These are phyloP conservation scores for Eucalyptus erythrocorys DNA, from an alignment of 345 rosid species.

Conservation along the genomic window DNA sequence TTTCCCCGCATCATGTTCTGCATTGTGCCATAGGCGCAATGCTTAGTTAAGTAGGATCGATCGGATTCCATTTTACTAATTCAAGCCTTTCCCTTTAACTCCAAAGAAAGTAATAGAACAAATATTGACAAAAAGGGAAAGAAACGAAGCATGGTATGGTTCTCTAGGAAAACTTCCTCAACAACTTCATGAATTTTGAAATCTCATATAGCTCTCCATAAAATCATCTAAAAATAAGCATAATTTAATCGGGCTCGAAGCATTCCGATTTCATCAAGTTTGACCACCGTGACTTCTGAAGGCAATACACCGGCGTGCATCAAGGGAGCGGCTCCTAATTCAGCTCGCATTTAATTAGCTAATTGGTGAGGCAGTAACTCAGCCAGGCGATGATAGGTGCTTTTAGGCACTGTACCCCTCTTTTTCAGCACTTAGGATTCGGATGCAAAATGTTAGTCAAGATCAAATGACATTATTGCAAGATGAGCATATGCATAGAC, in stretches of 20 bases:
- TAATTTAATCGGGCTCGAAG: not conserved
- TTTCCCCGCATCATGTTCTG: accelerated
- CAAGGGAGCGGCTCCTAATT: not conserved
- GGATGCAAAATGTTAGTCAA: not conserved
- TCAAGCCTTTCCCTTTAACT: not conserved
- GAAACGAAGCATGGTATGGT: not conserved
- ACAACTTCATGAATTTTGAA: not conserved
- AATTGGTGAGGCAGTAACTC: not conserved
- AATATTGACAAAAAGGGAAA: not conserved
- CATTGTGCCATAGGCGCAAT: not conserved
- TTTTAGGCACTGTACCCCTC: not conserved
- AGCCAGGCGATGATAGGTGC: accelerated
- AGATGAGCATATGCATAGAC: not conserved
- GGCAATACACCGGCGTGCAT: not conserved
- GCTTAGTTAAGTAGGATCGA: not conserved
- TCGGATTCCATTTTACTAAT: not conserved
- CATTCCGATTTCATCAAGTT: not conserved
- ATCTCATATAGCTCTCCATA: not conserved
- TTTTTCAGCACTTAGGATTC: not conserved
- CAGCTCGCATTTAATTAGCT: not conserved
- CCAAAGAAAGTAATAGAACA: not conserved
- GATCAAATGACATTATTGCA: not conserved
- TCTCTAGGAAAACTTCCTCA: not conserved
- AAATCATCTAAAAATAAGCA: not conserved
- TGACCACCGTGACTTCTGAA: not conserved